phyloP scores from a whole-genome alignment of 2,329 filamentous ascomycete species.

The Zymoseptoria pseudotritici region DNA sequence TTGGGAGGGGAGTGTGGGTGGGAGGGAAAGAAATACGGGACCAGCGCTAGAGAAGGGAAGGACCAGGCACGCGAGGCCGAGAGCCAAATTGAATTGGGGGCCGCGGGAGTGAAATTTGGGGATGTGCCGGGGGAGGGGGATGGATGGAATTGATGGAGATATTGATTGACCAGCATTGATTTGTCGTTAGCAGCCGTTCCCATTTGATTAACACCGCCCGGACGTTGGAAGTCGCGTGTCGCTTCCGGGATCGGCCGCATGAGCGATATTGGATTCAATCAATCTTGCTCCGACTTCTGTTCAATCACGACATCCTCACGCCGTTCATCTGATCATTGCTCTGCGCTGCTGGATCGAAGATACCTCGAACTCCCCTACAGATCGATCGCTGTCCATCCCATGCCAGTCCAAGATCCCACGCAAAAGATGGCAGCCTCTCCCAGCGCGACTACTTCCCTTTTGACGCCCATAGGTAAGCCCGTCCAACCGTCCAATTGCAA shows the following conservation, averaged over 20 bases:
- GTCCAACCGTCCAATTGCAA: constrained; percentile 15
- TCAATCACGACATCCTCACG: too few species aligned
- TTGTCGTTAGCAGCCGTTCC: not conserved
- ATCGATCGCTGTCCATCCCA: too few species aligned
- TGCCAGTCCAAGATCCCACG: not conserved
- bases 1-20: not conserved
- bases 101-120: not conserved
- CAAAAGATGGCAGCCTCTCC: constrained; percentile 4
- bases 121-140: not conserved
- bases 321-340: too few species aligned
- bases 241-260: too few species aligned
- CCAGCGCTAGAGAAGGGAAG: not conserved
- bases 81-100: too few species aligned
- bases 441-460: constrained; percentile 19
- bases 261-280: too few species aligned
- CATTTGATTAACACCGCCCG: not conserved
- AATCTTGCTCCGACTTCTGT: too few species aligned
- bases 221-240: too few species aligned
- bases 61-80: not conserved
- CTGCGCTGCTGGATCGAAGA: too few species aligned
- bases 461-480: constrained; percentile 28
- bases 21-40: constrained; percentile 3
- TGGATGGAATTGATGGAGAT: not conserved
- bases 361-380: too few species aligned
- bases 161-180: not conserved